Percentiles rank a stretch among this genome's conserved stretches.
phyloP scores from a whole-genome alignment of 306 rosid species.

The Ceratonia siliqua region DNA sequence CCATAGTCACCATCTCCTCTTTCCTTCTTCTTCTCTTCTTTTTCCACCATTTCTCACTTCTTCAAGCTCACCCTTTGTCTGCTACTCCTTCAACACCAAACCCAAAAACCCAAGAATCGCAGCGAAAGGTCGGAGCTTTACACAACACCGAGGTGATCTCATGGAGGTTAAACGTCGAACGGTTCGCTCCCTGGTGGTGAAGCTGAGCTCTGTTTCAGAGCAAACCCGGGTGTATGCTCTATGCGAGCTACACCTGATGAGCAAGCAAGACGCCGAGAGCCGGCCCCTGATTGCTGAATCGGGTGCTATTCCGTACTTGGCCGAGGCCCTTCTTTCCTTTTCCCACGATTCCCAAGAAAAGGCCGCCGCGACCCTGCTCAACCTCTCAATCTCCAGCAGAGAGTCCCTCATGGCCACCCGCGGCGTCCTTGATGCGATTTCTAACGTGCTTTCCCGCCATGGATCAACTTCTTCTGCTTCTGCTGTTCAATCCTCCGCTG shows the following conservation, averaged over 20 bases:
- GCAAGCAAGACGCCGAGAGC: conserved; percentile 65
- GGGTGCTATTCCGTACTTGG: conserved; percentile 72
- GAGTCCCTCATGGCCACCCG: conserved; percentile 69
- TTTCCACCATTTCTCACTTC: neutral
- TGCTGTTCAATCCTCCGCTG: conserved; percentile 90
- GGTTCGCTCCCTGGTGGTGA: conserved; percentile 49
- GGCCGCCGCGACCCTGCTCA: conserved; percentile 89
- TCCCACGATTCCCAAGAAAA: conserved; percentile 67
- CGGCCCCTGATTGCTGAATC: conserved; percentile 78
- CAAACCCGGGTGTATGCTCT: conserved; percentile 63
- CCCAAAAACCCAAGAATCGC: too few relatives aligned
- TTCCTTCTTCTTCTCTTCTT: neutral
- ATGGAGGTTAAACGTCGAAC: conserved; percentile 69
- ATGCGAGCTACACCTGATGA: conserved; percentile 60
- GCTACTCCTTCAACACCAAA: too few relatives aligned
- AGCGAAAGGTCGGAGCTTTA: too few relatives aligned
- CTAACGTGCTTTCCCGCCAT: conserved; percentile 70
- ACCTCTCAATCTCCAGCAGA: conserved; percentile 73
- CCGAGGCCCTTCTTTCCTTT: conserved; percentile 70
- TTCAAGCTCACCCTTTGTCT: neutral
- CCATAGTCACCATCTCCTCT: neutral
- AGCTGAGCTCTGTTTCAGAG: conserved; percentile 85
- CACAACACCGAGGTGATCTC: too few relatives aligned
- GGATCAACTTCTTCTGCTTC: conserved; percentile 48
- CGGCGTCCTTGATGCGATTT: conserved; percentile 82